Evolutionary conservation across 139 green algal genomes (phyloP).

Genomic region (Coelastrella sp.): DNA sequence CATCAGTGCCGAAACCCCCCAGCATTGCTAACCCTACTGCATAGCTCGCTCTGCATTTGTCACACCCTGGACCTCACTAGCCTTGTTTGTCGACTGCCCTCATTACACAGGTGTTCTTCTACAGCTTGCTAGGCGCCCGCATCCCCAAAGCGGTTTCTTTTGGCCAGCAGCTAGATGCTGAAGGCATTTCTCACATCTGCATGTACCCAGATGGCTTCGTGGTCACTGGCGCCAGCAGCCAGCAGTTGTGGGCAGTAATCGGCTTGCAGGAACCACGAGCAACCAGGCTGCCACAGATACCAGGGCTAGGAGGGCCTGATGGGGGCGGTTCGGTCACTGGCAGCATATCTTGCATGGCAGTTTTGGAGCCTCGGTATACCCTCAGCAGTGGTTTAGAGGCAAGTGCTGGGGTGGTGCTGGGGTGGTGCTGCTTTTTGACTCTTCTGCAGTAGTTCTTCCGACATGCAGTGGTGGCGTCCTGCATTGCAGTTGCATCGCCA

Average conservation of each 20-base stretch:
- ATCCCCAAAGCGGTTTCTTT: constrained; percentile 66
- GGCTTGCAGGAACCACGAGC: constrained; percentile 66
- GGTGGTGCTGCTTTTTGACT: neutral
- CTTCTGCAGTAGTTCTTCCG: no score
- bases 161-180: constrained; percentile 59
- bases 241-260: constrained; percentile 66
- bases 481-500: no score
- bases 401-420: constrained; percentile 49
- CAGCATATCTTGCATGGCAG: constrained; percentile 61
- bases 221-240: constrained; percentile 64
- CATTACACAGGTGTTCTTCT: constrained; percentile 27
- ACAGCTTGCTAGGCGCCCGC: constrained; percentile 1
- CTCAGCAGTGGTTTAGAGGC: constrained; percentile 69
- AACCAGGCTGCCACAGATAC: constrained; percentile 55
- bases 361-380: constrained; percentile 71
- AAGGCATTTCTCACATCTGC: constrained; percentile 64
- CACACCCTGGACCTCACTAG: neutral
- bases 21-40: no score
- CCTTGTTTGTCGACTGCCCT: neutral
- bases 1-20: no score
- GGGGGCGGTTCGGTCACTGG: neutral
- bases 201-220: constrained; percentile 74
- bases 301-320: neutral
- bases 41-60: no score
- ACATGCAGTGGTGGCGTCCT: no score